Evolutionary conservation across 2,329 filamentous ascomycete genomes (phyloP), one percentile per base, ranked within the genome.

Genomic region (Neonectria faginata): DNA sequence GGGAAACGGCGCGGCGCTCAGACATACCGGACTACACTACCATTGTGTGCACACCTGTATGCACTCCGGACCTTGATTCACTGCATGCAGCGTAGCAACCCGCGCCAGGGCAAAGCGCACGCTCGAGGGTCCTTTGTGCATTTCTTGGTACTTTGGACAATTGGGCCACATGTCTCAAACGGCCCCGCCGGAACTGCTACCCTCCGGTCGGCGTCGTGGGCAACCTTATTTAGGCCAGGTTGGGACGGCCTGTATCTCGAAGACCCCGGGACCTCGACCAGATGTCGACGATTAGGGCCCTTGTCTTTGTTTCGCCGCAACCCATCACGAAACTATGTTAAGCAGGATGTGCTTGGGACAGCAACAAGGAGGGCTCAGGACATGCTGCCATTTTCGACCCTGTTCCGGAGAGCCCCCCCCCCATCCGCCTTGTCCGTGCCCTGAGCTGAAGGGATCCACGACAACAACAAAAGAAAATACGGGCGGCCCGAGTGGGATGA

Each of bases 401-500:
- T 11, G 25, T 36, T 27, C 29, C 54, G 11, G 42, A 25, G 25
- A 5, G 5, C 25, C 25, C 5, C 25, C 25, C 20, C 41, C 12
- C 25, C 54, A 22, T 57, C 16, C 12, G n/a, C 6, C 36, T 48
- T 48, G 41, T 25, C 54, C 42, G 42, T 57, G 42, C 29, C 25
- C 36, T 39, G 7, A 3, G 36, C 33, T 48, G n/a, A 7, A 22
- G n/a, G 41, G 18, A 25, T 36, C 25, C 42, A 36, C 14, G n/a
- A 36, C 29, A 20, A 20, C 36, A 36, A 18, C 42, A 29, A 48
- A 25, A 39, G 12, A n/a, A 36, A 20, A 33, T 2, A 14, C 44
- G 18, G 18, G 47, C 54, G 54, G 54, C 25, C 29, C 41, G 27
- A 41, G 54, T 57, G 54, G 54, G 54, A 57, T 57, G 16, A 4